Evolutionary conservation across 306 rosid species (phyloP).

Genomic region (Cicer bijugum): DNA sequence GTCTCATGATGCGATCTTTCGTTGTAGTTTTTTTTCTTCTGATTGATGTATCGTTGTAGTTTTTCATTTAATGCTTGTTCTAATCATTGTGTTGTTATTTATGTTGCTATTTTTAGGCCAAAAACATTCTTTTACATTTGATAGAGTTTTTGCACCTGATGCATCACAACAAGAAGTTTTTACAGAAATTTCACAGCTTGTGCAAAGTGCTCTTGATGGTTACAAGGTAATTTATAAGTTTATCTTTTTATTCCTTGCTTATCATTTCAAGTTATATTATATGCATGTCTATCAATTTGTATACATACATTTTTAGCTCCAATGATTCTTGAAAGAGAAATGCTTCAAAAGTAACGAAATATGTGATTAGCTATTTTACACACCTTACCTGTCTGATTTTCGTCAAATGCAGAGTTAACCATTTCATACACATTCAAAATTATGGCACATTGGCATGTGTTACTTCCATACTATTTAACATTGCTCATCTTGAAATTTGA

Average conservation of each 20-base stretch:
- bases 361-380: too few species aligned
- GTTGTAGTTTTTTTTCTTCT: constrained; percentile 22
- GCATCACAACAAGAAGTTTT: constrained; percentile 83
- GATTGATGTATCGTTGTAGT: constrained; percentile 27
- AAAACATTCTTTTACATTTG: constrained; percentile 84
- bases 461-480: too few species aligned
- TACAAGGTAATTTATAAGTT: constrained; percentile 72
- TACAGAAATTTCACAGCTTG: constrained; percentile 93
- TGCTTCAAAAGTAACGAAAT: too few species aligned
- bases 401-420: too few species aligned
- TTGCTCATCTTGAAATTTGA: neutral
- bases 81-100: constrained; percentile 31
- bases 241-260: constrained; percentile 17
- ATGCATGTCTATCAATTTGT: constrained; percentile 20
- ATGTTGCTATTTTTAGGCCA: constrained; percentile 61
- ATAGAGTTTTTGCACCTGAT: constrained; percentile 87
- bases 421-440: too few species aligned
- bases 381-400: too few species aligned
- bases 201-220: constrained; percentile 99
- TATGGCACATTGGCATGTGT: too few species aligned
- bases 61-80: constrained; percentile 3
- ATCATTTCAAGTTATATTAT: constrained; percentile 35
- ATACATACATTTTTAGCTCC: constrained; percentile 10
- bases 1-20: constrained; percentile 18
- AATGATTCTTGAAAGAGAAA: neutral